These are phyloP conservation scores for Lipomyces kockii DNA, from an alignment of 805 yeast species.

Conservation along the genomic window DNA sequence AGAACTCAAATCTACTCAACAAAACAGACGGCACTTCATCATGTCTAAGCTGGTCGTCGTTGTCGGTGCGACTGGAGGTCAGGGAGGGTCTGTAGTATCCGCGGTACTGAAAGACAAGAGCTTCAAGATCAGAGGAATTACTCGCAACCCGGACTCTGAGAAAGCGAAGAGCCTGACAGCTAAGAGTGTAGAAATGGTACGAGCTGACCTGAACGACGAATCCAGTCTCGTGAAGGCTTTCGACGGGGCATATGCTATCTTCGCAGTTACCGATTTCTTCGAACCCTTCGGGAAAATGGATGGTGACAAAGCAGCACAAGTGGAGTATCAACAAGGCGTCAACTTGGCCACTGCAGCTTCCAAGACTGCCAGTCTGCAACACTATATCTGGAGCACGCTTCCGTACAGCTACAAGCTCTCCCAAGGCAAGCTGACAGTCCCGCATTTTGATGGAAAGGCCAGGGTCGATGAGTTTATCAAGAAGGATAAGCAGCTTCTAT, in stretches of 20 bases:
- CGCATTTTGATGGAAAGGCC: slow-evolving; percentile 7
- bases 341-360: not conserved
- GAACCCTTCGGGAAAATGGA: not conserved
- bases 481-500: not conserved
- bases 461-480: slow-evolving; percentile 9
- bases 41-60: slow-evolving; percentile 35
- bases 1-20: too few relatives aligned
- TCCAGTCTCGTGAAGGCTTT: slow-evolving; percentile 1
- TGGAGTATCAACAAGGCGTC: slow-evolving; percentile 1
- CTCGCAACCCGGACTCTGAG: slow-evolving; percentile 13
- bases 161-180: not conserved
- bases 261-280: slow-evolving; percentile 2
- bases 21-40: not conserved
- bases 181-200: slow-evolving; percentile 6
- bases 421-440: not conserved
- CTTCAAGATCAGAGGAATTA: slow-evolving; percentile 33
- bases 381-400: slow-evolving; percentile 6
- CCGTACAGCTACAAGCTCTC: not conserved
- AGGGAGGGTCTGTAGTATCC: slow-evolving; percentile 36
- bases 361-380: slow-evolving; percentile 4
- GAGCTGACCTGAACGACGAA: slow-evolving; percentile 7
- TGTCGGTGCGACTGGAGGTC: slow-evolving; percentile 31
- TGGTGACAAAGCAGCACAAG: not conserved
- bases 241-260: slow-evolving; percentile 5
- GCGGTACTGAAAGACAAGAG: slow-evolving; percentile 10